Base-by-base conservation (phyloP, 1,284 basidiomycete genomes). In the Farysia itapuensis region DNA sequence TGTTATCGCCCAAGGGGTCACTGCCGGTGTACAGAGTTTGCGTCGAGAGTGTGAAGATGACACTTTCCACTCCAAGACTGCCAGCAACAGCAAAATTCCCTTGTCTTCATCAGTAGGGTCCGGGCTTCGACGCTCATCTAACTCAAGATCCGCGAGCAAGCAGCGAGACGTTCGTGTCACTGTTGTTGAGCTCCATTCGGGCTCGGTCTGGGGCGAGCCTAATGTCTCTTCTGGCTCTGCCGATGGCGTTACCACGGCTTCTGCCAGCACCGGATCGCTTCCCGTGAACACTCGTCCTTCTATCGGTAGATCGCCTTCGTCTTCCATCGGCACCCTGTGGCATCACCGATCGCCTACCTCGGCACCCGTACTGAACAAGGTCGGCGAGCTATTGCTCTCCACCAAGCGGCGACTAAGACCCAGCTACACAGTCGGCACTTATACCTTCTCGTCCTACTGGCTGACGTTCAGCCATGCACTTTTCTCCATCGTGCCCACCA, bases 41-140 rank as follows among this genome's bases (percentile, higher is more conserved):
- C 58, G 68, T 15, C 50, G 67, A 19, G 67, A 70, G 31, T 56
- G 51, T 44, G 64, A 66, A 24, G 50, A 57, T 25, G 54, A 66
- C 6, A 34, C 48, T 5, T 53, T 64, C 46, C 44, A 63, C 42
- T 63, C 59, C 23, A 57, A 53, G 39, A 56, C 59, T 1, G 52
- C 59, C 2, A 51, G 52, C 45, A 63, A 52, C 43, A 40, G 45
- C 59, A 49, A 36, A 34, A 35, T 51, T 2, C 42, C 52, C 19
- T 20, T 38, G n/a, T 25, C 35, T 3, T 35, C 40, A 21, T 32
- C 36, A 32, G 43, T 30, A 18, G 28, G 40, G 1, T 29, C 48
- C 11, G 31, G 32, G 2, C 25, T 42, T 7, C 44, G 56, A 14
- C 40, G 42, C 22, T 35, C 51, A 4, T 54, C 58, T 6, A 43